Conservation (phyloP, 1,284 basidiomycete species). For the Cystobasidium slooffiae region DNA sequence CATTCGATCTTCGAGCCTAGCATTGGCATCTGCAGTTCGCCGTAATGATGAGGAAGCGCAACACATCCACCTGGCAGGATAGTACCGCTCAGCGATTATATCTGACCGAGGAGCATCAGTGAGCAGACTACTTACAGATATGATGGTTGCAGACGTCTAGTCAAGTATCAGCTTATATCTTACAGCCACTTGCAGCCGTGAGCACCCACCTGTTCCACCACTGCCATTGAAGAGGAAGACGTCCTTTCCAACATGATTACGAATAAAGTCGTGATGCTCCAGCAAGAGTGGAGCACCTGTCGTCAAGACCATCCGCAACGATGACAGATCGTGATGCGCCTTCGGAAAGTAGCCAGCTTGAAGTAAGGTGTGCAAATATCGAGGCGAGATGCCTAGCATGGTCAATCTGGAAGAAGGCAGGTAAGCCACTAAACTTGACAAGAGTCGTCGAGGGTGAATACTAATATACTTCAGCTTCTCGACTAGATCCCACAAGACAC, state of each 20-base stretch:
- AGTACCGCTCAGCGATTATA: neutral
- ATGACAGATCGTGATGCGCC: constrained; percentile 67
- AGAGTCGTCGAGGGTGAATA: too few species aligned
- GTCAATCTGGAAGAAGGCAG: constrained; percentile 60
- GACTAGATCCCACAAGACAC: constrained; percentile 72
- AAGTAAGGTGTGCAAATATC: constrained; percentile 44
- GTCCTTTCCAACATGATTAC: constrained; percentile 63
- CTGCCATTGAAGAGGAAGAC: constrained; percentile 71
- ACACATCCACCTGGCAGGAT: neutral
- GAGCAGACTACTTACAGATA: neutral
- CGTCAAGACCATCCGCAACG: constrained; percentile 75
- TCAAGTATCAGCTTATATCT: neutral
- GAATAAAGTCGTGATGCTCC: constrained; percentile 74
- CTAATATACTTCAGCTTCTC: too few species aligned
- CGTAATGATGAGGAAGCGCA: neutral
- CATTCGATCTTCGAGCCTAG: constrained; percentile 10
- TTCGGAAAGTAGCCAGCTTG: constrained; percentile 60
- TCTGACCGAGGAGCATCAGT: neutral
- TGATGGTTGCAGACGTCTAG: constrained; percentile 11
- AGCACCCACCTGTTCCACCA: constrained; percentile 53
- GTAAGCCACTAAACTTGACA: neutral
- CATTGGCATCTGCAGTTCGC: constrained; percentile 2
- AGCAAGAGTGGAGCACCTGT: constrained; percentile 81
- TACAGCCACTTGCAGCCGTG: neutral
- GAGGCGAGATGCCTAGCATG: constrained; percentile 68